Percentiles rank a stretch among this genome's conserved stretches.
These are phyloP conservation scores for Xylariaceae sp. DNA, from an alignment of 2,329 filamentous ascomycete species.

Conservation along the genomic window DNA sequence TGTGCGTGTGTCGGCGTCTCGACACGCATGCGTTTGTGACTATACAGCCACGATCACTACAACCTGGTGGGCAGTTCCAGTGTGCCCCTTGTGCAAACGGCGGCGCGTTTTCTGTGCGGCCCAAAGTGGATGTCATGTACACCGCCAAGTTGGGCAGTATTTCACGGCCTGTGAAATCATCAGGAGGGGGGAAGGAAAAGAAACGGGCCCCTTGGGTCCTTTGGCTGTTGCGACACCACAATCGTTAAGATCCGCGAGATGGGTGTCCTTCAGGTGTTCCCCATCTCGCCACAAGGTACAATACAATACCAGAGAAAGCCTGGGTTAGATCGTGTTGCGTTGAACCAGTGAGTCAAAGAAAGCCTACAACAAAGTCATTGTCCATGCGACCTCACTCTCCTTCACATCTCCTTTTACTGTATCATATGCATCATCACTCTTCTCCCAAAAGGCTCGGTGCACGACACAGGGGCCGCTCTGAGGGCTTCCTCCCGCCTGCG, in stretches of 20 bases:
- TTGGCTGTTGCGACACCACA: constrained; percentile 1
- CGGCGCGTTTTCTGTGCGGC: constrained; percentile 24
- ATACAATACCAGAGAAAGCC: not conserved
- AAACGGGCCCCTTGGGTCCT: not conserved
- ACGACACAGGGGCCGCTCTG: constrained; percentile 28
- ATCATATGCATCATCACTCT: constrained; percentile 19
- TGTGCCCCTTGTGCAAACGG: constrained; percentile 30
- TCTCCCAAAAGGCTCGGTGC: constrained; percentile 26
- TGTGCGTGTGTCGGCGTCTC: constrained; percentile 18
- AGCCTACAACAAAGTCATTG: constrained; percentile 23
- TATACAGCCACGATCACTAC: constrained; percentile 9
- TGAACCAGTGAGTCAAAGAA: constrained; percentile 12
- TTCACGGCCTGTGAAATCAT: constrained; percentile 20
- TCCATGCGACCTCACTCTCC: constrained; percentile 8
- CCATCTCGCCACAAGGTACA: not conserved
- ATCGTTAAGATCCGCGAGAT: not conserved
- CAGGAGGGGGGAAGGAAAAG: not conserved
- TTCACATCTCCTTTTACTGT: not conserved
- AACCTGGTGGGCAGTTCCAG: constrained; percentile 14
- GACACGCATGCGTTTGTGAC: constrained; percentile 6
- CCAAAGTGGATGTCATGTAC: constrained; percentile 13
- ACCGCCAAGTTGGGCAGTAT: constrained; percentile 24
- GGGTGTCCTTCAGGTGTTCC: not conserved
- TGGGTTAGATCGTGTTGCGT: constrained; percentile 7
- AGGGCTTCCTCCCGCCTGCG: constrained; percentile 29